Evolutionary conservation across 257 asterid genomes (phyloP).

Genomic region (Haberlea rhodopensis): DNA sequence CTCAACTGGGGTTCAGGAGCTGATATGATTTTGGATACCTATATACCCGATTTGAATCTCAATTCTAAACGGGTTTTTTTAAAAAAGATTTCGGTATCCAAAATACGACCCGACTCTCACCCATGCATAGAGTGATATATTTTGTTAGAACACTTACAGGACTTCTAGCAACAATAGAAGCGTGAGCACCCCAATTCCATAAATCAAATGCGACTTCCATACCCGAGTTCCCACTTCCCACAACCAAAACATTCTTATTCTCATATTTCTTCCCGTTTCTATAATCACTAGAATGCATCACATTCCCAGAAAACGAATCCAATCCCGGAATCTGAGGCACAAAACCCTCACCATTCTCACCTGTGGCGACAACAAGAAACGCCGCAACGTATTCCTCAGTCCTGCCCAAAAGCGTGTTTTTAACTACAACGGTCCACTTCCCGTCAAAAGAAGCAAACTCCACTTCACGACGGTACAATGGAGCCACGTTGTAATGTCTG

Average conservation of each 20-base stretch:
- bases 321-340: constrained; percentile 39
- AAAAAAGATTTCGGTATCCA: too few relatives aligned
- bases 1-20: too few relatives aligned
- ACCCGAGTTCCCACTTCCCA: constrained; percentile 73
- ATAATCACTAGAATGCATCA: constrained; percentile 41
- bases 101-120: too few relatives aligned
- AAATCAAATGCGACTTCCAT: constrained; percentile 71
- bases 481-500: constrained; percentile 24
- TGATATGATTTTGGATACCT: too few relatives aligned
- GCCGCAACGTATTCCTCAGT: constrained; percentile 26
- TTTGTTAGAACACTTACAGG: constrained; percentile 37
- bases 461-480: constrained; percentile 23
- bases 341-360: constrained; percentile 44
- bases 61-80: too few relatives aligned
- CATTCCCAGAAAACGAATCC: constrained; percentile 35
- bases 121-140: too few relatives aligned
- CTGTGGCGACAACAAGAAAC: constrained; percentile 52
- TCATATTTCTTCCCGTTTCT: constrained; percentile 29
- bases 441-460: constrained; percentile 25
- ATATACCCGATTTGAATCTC: too few relatives aligned
- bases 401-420: neutral
- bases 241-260: constrained; percentile 38
- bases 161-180: constrained; percentile 46
- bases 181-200: constrained; percentile 38
- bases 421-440: constrained; percentile 36